Evolutionary conservation across 2,329 filamentous ascomycete species (phyloP), one percentile per base, ranked within the genome.

Genomic region (Phaeosphaeria sp.): DNA sequence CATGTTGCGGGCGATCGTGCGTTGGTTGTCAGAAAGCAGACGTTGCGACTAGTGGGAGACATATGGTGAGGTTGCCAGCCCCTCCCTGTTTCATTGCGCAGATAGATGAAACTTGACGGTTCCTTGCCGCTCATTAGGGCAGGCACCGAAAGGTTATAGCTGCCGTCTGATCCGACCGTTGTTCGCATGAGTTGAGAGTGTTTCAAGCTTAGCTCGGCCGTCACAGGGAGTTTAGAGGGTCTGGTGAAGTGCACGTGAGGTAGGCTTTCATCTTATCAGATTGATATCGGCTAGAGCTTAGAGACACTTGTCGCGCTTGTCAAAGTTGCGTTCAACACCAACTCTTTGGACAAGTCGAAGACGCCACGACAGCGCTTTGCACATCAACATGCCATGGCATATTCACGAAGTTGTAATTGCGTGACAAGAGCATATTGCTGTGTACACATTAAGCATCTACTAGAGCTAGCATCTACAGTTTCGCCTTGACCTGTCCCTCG

Each of bases 401-500:
- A 27, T 10, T 17, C 7, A n/a, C 21, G 9, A 15, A 15, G 4
- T 22, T n/a, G 6, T 27, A 22, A 22, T n/a, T 13, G 21, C 21
- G 22, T 7, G 17, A 7, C 4, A 3, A 10, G 4, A 25, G 1
- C 4, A 46, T n/a, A 25, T 25, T 17, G 21, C 15, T 46, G 9
- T 46, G 13, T 17, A 46, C 22, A 46, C 22, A 22, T 23, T 22
- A n/a, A 23, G 44, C 13, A 6, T 46, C 10, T 13, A 6, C 21
- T 46, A 23, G 7, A 25, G 51, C 33, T n/a, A 20, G 15, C 33
- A 50, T 64, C 59, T 77, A 79, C 68, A 79, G 57, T 63, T 78
- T 78, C 18, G 72, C 70, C 68, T 77, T 76, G 39, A 62, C 67
- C 47, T 78, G 74, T 7, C 79, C 84, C 51, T 84, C 83, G 57